Conservation (phyloP, 2,329 filamentous ascomycete genomes). For the Nothophaeocryptopus gaeumannii region DNA sequence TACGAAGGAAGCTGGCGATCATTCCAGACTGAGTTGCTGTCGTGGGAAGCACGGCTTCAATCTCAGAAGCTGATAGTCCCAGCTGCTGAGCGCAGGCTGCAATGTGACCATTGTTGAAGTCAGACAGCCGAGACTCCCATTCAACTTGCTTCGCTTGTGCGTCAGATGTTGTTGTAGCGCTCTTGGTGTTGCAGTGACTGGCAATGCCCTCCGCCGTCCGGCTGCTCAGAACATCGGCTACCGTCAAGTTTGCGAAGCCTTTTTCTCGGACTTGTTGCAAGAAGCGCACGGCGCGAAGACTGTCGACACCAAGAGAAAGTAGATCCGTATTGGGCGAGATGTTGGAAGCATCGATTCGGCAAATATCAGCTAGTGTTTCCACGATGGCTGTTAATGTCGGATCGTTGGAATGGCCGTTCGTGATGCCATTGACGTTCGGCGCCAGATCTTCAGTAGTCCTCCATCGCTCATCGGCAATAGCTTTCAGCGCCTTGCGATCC, state of each 20-base stretch:
- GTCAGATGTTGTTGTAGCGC: background rate
- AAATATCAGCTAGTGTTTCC: constrained; percentile 2
- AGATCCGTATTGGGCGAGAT: constrained; percentile 6
- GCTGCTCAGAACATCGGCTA: constrained; percentile 6
- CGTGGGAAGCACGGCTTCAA: constrained; percentile 54
- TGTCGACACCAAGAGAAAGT: constrained; percentile 12
- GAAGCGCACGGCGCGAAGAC: constrained; percentile 11
- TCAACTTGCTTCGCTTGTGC: background rate
- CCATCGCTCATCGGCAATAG: constrained; percentile 2
- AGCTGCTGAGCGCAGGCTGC: background rate
- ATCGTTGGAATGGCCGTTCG: background rate
- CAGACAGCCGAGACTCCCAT: background rate
- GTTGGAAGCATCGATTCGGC: background rate
- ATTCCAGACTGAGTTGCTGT: constrained; percentile 74
- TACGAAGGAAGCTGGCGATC: constrained; percentile 66
- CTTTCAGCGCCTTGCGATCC: constrained; percentile 7
- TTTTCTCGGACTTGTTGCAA: constrained; percentile 9
- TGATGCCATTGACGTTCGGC: background rate
- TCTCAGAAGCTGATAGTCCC: background rate
- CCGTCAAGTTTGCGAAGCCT: constrained; percentile 7
- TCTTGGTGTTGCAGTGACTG: background rate
- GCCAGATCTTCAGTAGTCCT: background rate
- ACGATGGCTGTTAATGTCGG: constrained; percentile 1
- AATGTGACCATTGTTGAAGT: constrained; percentile 8
- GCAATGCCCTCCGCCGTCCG: constrained; percentile 8